Base-by-base conservation (phyloP, 805 yeast genomes). In the Yamadazyma insecticola region DNA sequence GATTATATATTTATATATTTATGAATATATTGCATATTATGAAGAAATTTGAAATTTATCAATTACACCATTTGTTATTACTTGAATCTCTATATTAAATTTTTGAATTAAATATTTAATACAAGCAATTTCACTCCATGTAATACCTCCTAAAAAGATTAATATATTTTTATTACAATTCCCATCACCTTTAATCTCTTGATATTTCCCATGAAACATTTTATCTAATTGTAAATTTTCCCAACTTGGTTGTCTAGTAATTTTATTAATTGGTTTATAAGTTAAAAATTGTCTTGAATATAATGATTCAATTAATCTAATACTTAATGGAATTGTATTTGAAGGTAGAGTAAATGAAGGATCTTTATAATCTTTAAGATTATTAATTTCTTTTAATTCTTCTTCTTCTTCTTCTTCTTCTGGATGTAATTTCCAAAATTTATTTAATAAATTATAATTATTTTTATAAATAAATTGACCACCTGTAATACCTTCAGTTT, bases 81-180 rank as follows among this genome's bases (percentile, higher is more conserved):
- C 55, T 10, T 68, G 30, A 18, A 74, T 35, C 41, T 59, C 58
- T 42, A 65, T 65, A 17, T 45, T 42, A 19, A 67, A 47, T 35
- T 63, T 63, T 28, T 61, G 57, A 35, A 83, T 76, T n/a, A 85
- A 63, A 32, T 66, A 70, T 45, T 79, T 64, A 28, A 90, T 57
- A 3, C 88, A 78, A 3, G 90, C 75, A 12, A 89, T 63, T 54
- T 90, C 98, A 6, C 92, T 77, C 50, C 84, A 69, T 0, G 97
- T 86, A 6, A 89, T 61, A 1, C 98, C 97, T 10, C 97, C 97
- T 24, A 89, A 48, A 39, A 81, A 57, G 6, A 78, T 73, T 30
- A 85, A 44, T 38, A 86, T 48, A 4, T 37, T 29, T 14, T 36
- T 25, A 13, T 41, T 45, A 32, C 53, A 59, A 27, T 18, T 18